Evolutionary conservation across 148 eudicot genomes (phyloP), one percentile per base, ranked within the genome.

Genomic region (Gaultheria prostrata): DNA sequence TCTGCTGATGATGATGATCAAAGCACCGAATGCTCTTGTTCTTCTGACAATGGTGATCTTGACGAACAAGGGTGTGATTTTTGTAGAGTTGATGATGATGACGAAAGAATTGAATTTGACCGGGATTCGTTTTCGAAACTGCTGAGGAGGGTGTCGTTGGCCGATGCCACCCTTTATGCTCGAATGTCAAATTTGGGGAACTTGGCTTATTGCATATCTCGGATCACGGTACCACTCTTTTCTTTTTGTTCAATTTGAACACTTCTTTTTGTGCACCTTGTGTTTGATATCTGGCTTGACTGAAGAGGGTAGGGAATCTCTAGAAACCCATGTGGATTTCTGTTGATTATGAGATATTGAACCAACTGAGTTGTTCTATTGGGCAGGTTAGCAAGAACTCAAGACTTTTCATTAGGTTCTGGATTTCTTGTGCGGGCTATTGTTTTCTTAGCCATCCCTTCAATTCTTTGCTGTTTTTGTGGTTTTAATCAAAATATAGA

Each of bases 121-220:
- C 90, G 91, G 80, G 89, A 89, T 79, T 90, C 93, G 18, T 97
- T 97, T 83, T 91, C 92, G 26, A 93, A 89, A 87, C 33, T 97
- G 88, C 86, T 95, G 39, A 88, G 90, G 76, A 97, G 89, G 88
- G 99, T 97, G 35, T 87, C 98, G 79, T 87, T 97, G 65, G 80
- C 87, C 10, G 95, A 97, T 56, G 98, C 98, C 50, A 93, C 91
- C 69, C 84, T 97, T 86, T 97, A 94, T 93, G 94, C 98, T 85
- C 91, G 86, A 83, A 81, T 97, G 86, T 97, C 98, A 82, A 92
- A 92, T 87, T 92, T 97, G 94, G 98, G 98, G 32, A 92, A 83
- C 50, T 86, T 94, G 85, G 98, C 99, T 35, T 97, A 97, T 89
- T 86, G 76, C 79, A 95, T 97, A 32, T 91, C 98, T n/a, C 88